phyloP scores from a whole-genome alignment of 2,329 filamentous ascomycete species.

The Whalleya microplaca region DNA sequence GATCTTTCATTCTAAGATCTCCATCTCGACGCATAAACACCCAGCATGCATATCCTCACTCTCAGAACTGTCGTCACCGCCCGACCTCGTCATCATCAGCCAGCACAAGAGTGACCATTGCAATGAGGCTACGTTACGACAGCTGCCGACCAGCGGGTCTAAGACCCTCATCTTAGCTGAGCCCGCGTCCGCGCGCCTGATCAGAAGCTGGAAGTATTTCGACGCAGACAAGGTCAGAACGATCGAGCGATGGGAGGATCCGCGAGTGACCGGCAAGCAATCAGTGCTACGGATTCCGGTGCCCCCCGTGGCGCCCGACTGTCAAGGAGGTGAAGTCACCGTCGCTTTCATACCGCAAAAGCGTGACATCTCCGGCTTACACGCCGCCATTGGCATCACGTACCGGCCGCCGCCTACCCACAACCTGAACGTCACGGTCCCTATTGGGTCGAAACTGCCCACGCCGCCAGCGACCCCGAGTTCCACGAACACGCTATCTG shows the following conservation, averaged over 20 bases:
- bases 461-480: conserved; percentile 40
- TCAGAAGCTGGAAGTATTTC: conserved; percentile 72
- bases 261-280: conserved; percentile 39
- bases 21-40: conserved; percentile 58
- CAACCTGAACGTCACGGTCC: conserved; percentile 10
- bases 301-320: conserved; percentile 54
- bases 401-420: conserved; percentile 60
- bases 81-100: conserved; percentile 52
- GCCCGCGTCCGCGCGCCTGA: conserved; percentile 65
- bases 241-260: conserved; percentile 52
- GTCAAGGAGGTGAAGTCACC: conserved; percentile 68
- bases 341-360: conserved; percentile 68
- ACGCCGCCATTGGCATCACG: conserved; percentile 72
- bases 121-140: conserved; percentile 68
- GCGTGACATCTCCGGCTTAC: conserved; percentile 61
- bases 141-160: conserved; percentile 57
- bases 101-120: conserved; percentile 66
- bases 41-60: conserved; percentile 60
- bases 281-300: conserved; percentile 53
- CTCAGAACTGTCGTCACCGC: conserved; percentile 44
- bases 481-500: conserved; percentile 17
- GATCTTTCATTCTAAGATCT: conserved; percentile 64
- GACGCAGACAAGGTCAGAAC: conserved; percentile 51
- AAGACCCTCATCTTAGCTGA: conserved; percentile 69
- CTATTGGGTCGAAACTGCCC: conserved; percentile 19